phyloP scores from a whole-genome alignment of 345 rosid species.

The Citrus australasica region DNA sequence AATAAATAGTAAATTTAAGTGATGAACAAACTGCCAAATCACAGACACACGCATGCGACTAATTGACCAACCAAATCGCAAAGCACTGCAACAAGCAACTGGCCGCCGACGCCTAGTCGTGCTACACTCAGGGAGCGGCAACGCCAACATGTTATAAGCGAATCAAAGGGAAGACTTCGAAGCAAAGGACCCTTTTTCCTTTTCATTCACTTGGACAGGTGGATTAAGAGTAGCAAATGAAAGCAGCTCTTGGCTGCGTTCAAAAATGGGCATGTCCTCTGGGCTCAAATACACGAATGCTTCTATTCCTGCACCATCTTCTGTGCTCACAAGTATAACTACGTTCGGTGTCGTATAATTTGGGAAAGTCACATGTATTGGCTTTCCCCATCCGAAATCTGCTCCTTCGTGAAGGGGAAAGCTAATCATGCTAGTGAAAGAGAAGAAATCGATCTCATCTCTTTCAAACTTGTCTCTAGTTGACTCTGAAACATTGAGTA shows the following conservation, averaged over 20 bases:
- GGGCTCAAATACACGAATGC: slow-evolving; percentile 18
- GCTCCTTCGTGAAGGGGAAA: slow-evolving; percentile 22
- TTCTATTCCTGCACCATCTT: slow-evolving; percentile 17
- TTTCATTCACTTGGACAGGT: no score
- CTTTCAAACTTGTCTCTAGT: not conserved
- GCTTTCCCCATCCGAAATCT: slow-evolving; percentile 41
- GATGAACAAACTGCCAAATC: no score
- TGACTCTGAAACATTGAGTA: slow-evolving; percentile 8
- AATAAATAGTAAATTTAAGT: no score
- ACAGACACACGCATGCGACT: no score
- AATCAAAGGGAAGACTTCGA: no score
- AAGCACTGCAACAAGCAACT: no score
- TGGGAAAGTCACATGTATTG: not conserved
- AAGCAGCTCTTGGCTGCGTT: not conserved
- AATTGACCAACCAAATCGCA: no score
- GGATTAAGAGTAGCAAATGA: no score
- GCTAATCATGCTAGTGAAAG: not conserved
- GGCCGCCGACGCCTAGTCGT: no score
- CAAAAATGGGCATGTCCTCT: slow-evolving; percentile 27
- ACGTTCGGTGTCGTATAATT: not conserved
- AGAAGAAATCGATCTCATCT: slow-evolving; percentile 20
- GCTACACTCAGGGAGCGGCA: no score
- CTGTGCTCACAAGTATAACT: slow-evolving; percentile 1
- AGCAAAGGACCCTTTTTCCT: no score
- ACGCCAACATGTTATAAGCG: no score